A percentile compares a stretch with the other conserved stretches of the same genome.
Evolutionary conservation across 2,329 filamentous ascomycete species (phyloP).

Genomic region (Trichoderma pleuroti): DNA sequence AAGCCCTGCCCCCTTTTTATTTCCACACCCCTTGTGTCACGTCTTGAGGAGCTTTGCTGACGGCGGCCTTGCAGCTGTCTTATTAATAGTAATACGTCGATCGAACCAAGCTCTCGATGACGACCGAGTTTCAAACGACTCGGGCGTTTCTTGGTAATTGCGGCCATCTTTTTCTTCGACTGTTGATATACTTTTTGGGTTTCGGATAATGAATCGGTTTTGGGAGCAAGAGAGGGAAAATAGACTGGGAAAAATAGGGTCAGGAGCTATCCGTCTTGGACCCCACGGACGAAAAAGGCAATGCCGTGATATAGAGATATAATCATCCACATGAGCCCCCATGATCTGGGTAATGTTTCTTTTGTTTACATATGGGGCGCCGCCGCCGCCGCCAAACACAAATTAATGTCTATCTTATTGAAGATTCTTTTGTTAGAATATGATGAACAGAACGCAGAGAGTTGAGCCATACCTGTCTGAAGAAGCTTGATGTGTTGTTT

Average conservation of each 20-base stretch:
- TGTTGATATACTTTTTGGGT: conserved; percentile 4
- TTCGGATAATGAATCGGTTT: conserved; percentile 1
- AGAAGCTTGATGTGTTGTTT: neutral
- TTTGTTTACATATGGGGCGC: conserved; percentile 9
- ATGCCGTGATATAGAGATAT: conserved; percentile 17
- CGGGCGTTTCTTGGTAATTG: neutral
- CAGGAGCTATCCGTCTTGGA: conserved; percentile 18
- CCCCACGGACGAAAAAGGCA: conserved; percentile 15
- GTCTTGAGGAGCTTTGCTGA: neutral
- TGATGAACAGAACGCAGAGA: neutral
- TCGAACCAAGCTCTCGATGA: conserved; percentile 1
- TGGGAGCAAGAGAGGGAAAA: conserved; percentile 17
- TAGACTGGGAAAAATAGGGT: conserved; percentile 18
- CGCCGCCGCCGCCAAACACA: conserved; percentile 2
- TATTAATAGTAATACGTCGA: conserved; percentile 15
- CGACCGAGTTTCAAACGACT: neutral
- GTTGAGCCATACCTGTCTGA: neutral
- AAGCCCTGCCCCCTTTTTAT: neutral
- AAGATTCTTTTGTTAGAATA: neutral
- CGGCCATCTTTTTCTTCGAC: conserved; percentile 1
- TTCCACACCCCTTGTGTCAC: neutral
- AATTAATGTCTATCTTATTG: conserved; percentile 5
- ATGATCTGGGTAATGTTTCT: conserved; percentile 17
- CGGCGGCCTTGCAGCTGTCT: neutral
- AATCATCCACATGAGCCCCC: conserved; percentile 21